A percentile compares a stretch with the other conserved stretches of the same genome.
These are phyloP conservation scores for Angophora floribunda DNA, from an alignment of 345 rosid genomes.

Conservation along the genomic window DNA sequence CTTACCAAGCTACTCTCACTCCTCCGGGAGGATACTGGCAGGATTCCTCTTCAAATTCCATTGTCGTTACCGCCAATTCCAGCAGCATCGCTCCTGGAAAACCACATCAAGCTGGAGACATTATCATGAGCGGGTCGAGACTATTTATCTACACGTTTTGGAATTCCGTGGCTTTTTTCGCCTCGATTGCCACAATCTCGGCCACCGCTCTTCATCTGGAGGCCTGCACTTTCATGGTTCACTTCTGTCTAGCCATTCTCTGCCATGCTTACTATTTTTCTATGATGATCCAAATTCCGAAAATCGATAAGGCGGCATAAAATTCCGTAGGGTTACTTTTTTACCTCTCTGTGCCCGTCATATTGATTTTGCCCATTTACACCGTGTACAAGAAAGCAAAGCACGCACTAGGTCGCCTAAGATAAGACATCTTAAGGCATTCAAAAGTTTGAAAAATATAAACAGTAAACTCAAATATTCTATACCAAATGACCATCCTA, in stretches of 20 bases:
- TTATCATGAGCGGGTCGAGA: neutral
- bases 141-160: rapidly evolving
- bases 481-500: too few species aligned
- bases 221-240: rapidly evolving
- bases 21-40: neutral
- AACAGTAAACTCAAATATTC: too few species aligned
- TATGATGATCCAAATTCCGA: rapidly evolving
- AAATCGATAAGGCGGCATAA: neutral
- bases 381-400: neutral
- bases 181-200: neutral
- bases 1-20: neutral
- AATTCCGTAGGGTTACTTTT: rapidly evolving
- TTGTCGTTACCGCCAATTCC: neutral
- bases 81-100: neutral
- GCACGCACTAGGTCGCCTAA: rapidly evolving
- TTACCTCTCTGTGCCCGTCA: rapidly evolving
- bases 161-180: rapidly evolving
- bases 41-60: neutral
- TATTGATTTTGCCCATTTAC: rapidly evolving
- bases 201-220: rapidly evolving
- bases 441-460: too few species aligned
- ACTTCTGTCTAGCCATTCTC: neutral
- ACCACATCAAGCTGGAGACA: neutral
- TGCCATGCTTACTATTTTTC: rapidly evolving
- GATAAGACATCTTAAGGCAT: too few species aligned